A percentile compares a stretch with the other conserved stretches of the same genome.
Evolutionary conservation across 352 stramenopile species (phyloP).

Genomic region (Saprolegnia diclina): DNA sequence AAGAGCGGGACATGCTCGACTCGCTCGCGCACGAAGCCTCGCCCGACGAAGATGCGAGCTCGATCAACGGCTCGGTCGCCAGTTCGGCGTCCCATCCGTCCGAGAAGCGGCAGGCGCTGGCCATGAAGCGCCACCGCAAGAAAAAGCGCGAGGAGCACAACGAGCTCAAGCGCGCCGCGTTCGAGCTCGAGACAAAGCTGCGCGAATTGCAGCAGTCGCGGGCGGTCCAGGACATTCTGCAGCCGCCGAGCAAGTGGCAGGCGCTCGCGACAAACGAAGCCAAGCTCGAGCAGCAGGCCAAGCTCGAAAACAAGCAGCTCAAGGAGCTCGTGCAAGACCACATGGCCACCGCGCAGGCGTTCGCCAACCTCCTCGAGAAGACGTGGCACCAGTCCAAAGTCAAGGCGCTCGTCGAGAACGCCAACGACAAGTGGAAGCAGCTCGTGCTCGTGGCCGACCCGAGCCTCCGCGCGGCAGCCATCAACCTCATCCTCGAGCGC

Average conservation of each 20-base stretch:
- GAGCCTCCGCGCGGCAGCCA: background rate
- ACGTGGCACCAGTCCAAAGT: constrained; percentile 1
- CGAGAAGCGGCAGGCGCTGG: constrained; percentile 1
- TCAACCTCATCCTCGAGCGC: constrained; percentile 6
- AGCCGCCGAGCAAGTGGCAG: constrained; percentile 7
- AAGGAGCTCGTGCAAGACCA: constrained; percentile 11
- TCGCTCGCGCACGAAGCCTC: background rate
- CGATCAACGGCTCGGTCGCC: background rate
- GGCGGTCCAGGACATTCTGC: constrained; percentile 1
- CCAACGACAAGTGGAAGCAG: constrained; percentile 6
- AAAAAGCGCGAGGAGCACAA: constrained; percentile 6
- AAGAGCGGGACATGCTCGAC: background rate
- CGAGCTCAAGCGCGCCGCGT: constrained; percentile 4
- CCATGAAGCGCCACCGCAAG: constrained; percentile 4
- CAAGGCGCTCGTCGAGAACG: background rate
- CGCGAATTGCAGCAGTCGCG: background rate
- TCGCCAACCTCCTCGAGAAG: constrained; percentile 9
- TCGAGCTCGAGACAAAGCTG: constrained; percentile 10
- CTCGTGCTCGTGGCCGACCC: constrained; percentile 4
- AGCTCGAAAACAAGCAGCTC: constrained; percentile 10
- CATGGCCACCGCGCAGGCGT: constrained; percentile 7
- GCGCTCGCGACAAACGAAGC: constrained; percentile 3
- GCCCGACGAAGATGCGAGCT: background rate
- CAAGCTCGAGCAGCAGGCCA: constrained; percentile 7
- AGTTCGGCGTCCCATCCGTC: background rate